Evolutionary conservation across 768 basidiomycete genomes (phyloP), one percentile per base, ranked within the genome.

Genomic region (Agaricus blazei): DNA sequence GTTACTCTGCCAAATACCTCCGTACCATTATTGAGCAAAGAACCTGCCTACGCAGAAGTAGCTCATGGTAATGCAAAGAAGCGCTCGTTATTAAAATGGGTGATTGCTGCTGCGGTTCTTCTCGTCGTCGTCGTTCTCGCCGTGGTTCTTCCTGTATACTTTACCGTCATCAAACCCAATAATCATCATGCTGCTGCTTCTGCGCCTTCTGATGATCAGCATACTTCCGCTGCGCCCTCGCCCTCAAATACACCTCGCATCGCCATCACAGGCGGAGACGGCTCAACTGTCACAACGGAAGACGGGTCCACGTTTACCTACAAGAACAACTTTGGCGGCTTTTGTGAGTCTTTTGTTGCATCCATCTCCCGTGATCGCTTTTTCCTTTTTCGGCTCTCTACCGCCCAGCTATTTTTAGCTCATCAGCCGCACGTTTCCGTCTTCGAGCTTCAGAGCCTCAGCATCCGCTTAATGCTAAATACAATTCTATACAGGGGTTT

Each of bases 261-360:
- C 15, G 60, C 67, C 0, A 73, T 72, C 26, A 72, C 74, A 2
- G 93, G 93, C 11, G 80, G 82, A 15, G 83, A 88, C 64, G 91
- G 90, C 9, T 87, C 85, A 28, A 73, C 74, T 4, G 70, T 93
- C 50, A 81, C 76, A 7, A 72, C 75, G 19, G 82, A 78, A 2
- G 79, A 92, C 64, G 93, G 93, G 1, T 70, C 80, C 1, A 83
- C 78, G 1, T 88, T 93, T 69, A 82, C 76, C 2, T 95, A 96
- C 67, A 75, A 73, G 56, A 95, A 94, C 68, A 70, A 78, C 19
- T 88, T 90, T 65, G 90, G 84, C 34, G 88, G 88, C 40, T 81
- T 78, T 63, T 88, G 86, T 85, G 66, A 79, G 83, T 76, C 52
- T 26, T 46, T 58, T 60, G 51, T 44, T 6, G 26, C 29, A 15